Evolutionary conservation across 352 stramenopile genomes (phyloP), one percentile per base, ranked within the genome.

Genomic region (Pythium dissimile): DNA sequence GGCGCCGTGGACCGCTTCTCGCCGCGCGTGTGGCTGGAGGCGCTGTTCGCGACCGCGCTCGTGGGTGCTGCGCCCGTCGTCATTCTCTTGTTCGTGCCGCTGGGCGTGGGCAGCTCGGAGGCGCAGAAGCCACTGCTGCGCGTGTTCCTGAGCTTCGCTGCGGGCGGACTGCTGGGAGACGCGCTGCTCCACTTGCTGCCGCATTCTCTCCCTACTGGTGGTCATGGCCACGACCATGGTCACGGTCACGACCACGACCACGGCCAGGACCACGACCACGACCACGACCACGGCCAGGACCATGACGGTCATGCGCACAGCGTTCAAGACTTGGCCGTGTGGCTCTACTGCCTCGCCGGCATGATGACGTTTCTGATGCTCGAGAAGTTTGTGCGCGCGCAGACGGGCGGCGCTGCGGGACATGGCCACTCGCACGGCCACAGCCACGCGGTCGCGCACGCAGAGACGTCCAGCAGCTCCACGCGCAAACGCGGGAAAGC

Each of bases 111-210:
- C 52, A 81, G 59, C 44, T 58, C 75, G 31, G 73, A 85, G 54
- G 71, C 71, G 26, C 80, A 92, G 54, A 80, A 90, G 68, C 72
- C 77, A 31, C 59, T 89, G 43, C 65, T 95, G 50, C 82, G 80
- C 30, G 73, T 96, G 46, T 90, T 97, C 57, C 67, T 97, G 48
- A 92, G 79, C 35, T 97, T 97, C 56, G 84, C 89, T 20, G 84
- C 84, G 5, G 90, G 89, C 23, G 90, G 85, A 3, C 62, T 97
- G 48, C 66, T 97, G 9, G 90, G 90, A 34, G 90, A 97, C 41
- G 84, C 92, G 26, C 84, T 97, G 63, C 64, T 97, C 51, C 90
- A 97, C 69, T 64, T 96, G 32, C 73, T 97, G 31, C 90, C 90
- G 32, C 90, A 97, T 62, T 89, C 92, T 31, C 70, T 97, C 1